Base-by-base conservation (phyloP, 495 filamentous ascomycete genomes). In the Paragyromitra xinjiangensis region DNA sequence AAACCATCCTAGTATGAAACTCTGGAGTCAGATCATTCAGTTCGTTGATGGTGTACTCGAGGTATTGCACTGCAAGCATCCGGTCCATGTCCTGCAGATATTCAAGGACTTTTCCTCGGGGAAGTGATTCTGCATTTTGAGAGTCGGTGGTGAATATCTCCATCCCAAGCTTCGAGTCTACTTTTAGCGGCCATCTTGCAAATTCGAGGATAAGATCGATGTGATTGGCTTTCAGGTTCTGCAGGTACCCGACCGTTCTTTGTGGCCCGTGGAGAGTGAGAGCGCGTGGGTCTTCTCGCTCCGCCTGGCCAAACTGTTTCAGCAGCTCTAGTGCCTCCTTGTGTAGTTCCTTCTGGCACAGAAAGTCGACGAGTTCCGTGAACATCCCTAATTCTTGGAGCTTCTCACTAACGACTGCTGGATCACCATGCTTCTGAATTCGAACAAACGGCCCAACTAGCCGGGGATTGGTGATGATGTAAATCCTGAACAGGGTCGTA, bases 361-460 rank as follows among this genome's bases (percentile, higher is more conserved):
- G 90, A 83, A 99, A 99, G 80, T 99, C 94, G 39, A 99, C 95
- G 0, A 99, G 85, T 82, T 98, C 95, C 68, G 91, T 93, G 83
- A 97, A 97, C 59, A 94, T 92, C 53, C 92, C 91, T 64, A 90
- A 92, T 82, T 97, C 94, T 71, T 96, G 90, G 8, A 99, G 87
- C 74, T 92, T 91, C 83, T 98, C 92, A 82, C 96, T 95, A 34
- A 99, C 94, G 0, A 99, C 95, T 37, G 92, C 92, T 0, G 95
- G 95, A 77, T 98, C 95, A 79, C 95, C 98, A 83, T 97, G 98
- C 82, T 99, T 99, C 82, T 93, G 91, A 63, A 98, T 93, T 14
- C 96, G 93, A 84, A 99, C 97, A 0, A 99, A 89, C 2, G 94
- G 92, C 0, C 92, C 93, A 39, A 93, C 94, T 0, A 98, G 86